Evolutionary conservation across 805 yeast species (phyloP), one percentile per base, ranked within the genome.

Genomic region (Suhomyces pyralidae): DNA sequence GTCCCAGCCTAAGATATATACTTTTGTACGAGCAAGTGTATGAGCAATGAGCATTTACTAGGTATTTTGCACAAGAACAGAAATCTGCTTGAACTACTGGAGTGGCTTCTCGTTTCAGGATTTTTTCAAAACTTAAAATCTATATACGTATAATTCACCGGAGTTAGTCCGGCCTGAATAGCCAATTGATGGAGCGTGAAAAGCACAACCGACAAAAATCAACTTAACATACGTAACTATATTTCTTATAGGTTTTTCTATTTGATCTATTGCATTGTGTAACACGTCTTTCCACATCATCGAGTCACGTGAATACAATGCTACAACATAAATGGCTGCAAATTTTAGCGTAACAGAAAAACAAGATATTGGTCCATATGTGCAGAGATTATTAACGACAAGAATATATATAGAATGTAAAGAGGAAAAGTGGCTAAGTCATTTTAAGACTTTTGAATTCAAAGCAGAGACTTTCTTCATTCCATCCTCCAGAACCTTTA

Each of bases 401-500:
- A 38, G 12, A 38, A 38, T 17, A 17, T 17, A 9, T 38, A 19
- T 38, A 38, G 42, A 5, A 19, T n/a, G 42, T 17, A 24, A 22
- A 8, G 19, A 42, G 22, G 28, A 7, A 6, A 7, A 20, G 34
- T 8, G 8, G 12, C 26, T 32, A 47, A 17, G 5, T 40, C 45
- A 30, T 28, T 43, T 48, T 36, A 25, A 48, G 26, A 40, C 50
- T 50, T 14, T 47, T 53, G 43, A 50, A 50, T 45, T 53, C 49
- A 15, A 43, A 53, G 24, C 53, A 53, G 17, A 53, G 51, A 34
- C 46, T 52, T 22, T 56, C 48, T 7, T 53, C 48, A 51, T 64
- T 61, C 70, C 71, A 68, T 14, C 55, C 58, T 19, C 69, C 70
- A 7, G 56, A 51, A 22, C 64, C 65, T 15, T 52, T 52, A 5